Evolutionary conservation across 768 basidiomycete species (phyloP).

Genomic region (Russula virescens): DNA sequence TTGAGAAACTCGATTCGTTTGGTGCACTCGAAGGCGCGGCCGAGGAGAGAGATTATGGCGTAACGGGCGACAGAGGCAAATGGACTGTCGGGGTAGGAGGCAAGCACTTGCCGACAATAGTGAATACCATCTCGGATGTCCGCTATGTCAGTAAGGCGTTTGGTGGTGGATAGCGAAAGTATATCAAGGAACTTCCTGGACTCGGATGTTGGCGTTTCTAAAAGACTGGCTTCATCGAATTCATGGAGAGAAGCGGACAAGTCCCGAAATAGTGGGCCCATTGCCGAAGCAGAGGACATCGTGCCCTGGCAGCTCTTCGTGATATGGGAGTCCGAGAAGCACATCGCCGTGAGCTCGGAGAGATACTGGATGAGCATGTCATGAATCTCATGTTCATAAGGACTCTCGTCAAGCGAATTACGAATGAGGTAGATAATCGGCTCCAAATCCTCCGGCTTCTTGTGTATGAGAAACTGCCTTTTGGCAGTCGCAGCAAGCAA

Average conservation of each 20-base stretch:
- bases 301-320: too few relatives aligned
- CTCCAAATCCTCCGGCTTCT: slow-evolving; percentile 2
- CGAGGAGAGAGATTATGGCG: neutral
- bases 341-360: too few relatives aligned
- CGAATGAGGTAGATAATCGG: neutral
- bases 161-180: neutral
- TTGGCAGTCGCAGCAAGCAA: neutral
- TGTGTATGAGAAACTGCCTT: neutral
- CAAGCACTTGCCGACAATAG: too few relatives aligned
- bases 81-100: too few relatives aligned
- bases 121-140: neutral
- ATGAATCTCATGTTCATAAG: neutral
- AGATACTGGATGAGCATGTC: too few relatives aligned
- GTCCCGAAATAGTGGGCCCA: too few relatives aligned
- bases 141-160: neutral
- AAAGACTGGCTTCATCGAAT: too few relatives aligned
- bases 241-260: too few relatives aligned
- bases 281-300: neutral
- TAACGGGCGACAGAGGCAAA: neutral
- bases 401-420: neutral
- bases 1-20: neutral
- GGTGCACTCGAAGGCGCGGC: neutral
- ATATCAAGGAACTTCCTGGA: too few relatives aligned
- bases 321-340: neutral
- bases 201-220: too few relatives aligned